A percentile compares a stretch with the other conserved stretches of the same genome.
Evolutionary conservation across 73 alveolate species (phyloP).

Genomic region (Symbiodinium pilosum): DNA sequence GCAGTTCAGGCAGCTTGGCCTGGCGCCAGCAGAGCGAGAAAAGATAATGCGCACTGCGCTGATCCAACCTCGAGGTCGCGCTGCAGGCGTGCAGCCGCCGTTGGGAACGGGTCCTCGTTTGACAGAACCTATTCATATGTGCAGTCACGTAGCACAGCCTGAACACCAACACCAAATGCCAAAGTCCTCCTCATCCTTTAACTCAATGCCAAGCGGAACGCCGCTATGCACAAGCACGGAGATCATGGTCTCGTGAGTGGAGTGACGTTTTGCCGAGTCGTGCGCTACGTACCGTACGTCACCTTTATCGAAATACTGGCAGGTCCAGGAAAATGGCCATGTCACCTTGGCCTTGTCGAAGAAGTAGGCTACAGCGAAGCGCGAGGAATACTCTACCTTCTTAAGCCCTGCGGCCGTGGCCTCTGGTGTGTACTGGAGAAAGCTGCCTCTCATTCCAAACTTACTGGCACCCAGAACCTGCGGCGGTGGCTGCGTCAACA

Average conservation of each 20-base stretch:
- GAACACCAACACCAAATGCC: no score
- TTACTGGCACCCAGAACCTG: conserved; percentile 11
- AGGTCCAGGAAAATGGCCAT: conserved; percentile 69
- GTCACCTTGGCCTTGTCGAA: conserved; percentile 62
- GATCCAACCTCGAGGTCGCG: conserved; percentile 18
- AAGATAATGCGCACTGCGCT: background rate
- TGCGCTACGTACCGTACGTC: conserved; percentile 75
- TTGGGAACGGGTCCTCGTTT: conserved; percentile 60
- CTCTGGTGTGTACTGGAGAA: conserved; percentile 40
- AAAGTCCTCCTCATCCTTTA: conserved; percentile 41
- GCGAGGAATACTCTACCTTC: conserved; percentile 86
- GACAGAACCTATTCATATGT: no score
- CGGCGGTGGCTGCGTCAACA: conserved; percentile 61
- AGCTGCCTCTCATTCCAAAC: conserved; percentile 55
- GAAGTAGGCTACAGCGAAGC: conserved; percentile 63
- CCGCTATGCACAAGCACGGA: conserved; percentile 85
- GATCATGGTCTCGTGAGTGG: conserved; percentile 42
- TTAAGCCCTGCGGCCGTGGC: conserved; percentile 9
- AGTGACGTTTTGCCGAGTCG: conserved; percentile 49
- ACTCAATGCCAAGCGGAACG: conserved; percentile 63
- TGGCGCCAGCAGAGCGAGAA: background rate
- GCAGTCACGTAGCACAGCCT: no score
- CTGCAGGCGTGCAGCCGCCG: conserved; percentile 61
- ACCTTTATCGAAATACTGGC: conserved; percentile 57
- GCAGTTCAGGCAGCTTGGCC: conserved; percentile 82